These are phyloP conservation scores for Anthoceros angustus DNA, from an alignment of 225 moss, liverwort and hornwort genomes.

Conservation along the genomic window DNA sequence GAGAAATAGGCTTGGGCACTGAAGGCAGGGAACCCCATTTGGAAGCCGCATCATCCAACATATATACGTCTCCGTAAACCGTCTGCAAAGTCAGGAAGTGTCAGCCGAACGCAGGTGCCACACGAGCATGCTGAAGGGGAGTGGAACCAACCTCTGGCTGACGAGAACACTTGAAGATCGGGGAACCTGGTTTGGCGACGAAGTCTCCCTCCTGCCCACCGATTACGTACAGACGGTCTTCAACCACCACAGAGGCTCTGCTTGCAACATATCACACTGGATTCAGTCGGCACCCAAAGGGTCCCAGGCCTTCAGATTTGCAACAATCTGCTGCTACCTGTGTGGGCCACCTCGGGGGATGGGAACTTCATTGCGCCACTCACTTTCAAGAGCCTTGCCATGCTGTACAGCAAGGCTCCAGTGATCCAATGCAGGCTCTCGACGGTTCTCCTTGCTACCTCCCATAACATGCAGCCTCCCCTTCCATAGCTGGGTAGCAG, in stretches of 20 bases:
- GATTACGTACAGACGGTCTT: slow-evolving; percentile 23
- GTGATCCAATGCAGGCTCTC: slow-evolving; percentile 31
- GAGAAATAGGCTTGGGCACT: slow-evolving; percentile 28
- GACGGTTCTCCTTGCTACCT: slow-evolving; percentile 37
- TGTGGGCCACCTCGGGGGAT: slow-evolving; percentile 44
- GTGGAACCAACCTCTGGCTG: slow-evolving; percentile 26
- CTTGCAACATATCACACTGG: not conserved
- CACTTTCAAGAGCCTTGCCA: slow-evolving; percentile 23
- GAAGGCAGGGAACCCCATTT: slow-evolving; percentile 21
- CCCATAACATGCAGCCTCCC: slow-evolving; percentile 39
- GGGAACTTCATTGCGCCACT: slow-evolving; percentile 30
- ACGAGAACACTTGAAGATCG: slow-evolving; percentile 28
- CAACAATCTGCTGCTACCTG: slow-evolving; percentile 13
- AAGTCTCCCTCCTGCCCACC: slow-evolving; percentile 51
- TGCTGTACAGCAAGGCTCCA: slow-evolving; percentile 34
- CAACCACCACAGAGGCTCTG: slow-evolving; percentile 37
- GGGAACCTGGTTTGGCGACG: slow-evolving; percentile 31
- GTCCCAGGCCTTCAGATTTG: not conserved
- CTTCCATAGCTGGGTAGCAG: slow-evolving; percentile 36
- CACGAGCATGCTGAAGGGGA: not conserved
- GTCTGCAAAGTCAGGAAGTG: slow-evolving; percentile 12
- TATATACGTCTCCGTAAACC: slow-evolving; percentile 29
- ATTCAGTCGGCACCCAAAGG: not conserved
- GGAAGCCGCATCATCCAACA: slow-evolving; percentile 17
- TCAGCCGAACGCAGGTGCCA: not conserved